Conservation (phyloP, 2,329 filamentous ascomycete species). For the Fusarium sarcochroum region DNA sequence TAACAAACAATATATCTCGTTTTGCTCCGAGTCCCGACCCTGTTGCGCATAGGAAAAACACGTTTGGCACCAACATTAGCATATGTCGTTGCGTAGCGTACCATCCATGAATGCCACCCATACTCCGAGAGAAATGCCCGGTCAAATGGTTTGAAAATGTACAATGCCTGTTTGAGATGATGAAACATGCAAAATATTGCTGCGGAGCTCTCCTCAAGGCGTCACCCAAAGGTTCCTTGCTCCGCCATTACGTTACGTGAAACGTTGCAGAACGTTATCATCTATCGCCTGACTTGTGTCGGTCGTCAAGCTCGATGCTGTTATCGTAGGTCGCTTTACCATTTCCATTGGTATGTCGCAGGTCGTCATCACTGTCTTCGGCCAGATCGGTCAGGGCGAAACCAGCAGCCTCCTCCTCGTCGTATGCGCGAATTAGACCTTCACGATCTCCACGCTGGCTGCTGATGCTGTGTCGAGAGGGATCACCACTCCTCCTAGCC, state of each 20-base stretch:
- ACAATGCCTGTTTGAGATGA: slow-evolving; percentile 46
- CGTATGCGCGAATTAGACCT: slow-evolving; percentile 89
- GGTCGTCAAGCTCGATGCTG: slow-evolving; percentile 66
- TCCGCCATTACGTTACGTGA: slow-evolving; percentile 40
- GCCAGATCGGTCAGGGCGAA: slow-evolving; percentile 85
- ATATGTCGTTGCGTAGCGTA: slow-evolving; percentile 38
- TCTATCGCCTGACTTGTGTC: slow-evolving; percentile 60
- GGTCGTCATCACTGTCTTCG: slow-evolving; percentile 80
- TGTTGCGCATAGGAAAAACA: slow-evolving; percentile 32
- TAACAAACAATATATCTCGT: slow-evolving; percentile 44
- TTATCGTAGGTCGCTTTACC: slow-evolving; percentile 59
- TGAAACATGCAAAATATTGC: slow-evolving; percentile 38
- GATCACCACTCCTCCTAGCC: slow-evolving; percentile 79
- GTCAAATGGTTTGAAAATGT: slow-evolving; percentile 48
- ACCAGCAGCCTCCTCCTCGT: slow-evolving; percentile 81
- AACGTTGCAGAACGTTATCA: slow-evolving; percentile 33
- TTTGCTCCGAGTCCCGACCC: slow-evolving; percentile 33
- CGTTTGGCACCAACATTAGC: slow-evolving; percentile 44
- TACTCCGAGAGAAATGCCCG: slow-evolving; percentile 40
- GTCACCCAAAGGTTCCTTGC: slow-evolving; percentile 11
- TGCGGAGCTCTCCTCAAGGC: slow-evolving; percentile 12
- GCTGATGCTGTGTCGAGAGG: slow-evolving; percentile 74
- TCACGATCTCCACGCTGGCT: slow-evolving; percentile 79
- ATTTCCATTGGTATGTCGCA: slow-evolving; percentile 56
- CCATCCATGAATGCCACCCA: slow-evolving; percentile 43